Evolutionary conservation across 805 yeast genomes (phyloP), one percentile per base, ranked within the genome.

Genomic region (Metschnikowia lochheadii): DNA sequence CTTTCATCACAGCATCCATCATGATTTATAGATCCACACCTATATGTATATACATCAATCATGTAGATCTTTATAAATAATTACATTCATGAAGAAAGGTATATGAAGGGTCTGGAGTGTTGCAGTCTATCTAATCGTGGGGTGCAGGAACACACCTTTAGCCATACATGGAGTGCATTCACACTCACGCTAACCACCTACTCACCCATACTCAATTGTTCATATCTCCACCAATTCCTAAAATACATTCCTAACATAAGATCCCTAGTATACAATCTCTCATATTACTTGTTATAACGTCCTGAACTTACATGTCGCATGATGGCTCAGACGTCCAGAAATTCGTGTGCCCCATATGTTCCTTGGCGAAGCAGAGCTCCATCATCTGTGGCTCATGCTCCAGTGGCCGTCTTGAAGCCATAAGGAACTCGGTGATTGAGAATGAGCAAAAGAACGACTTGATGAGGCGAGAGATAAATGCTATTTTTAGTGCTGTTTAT

Each of bases 311-410:
- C 15, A 53, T 53, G 56, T 46, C 56, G 43, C 44, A 39, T 13
- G 36, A 46, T 48, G 58, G 33, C 40, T 15, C 29, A 3, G 39
- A 23, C 11, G 41, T 36, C 32, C 44, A 26, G 3, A 35, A 20
- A 34, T 32, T 42, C 15, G 26, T 34, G 6, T 55, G 58, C 43
- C 54, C 58, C 17, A 17, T 52, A 7, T 65, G 69, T 43, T 49
- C 46, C 33, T 56, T 55, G 17, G 18, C 38, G 34, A 49, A 38
- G 36, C 39, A 44, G 13, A 61, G 55, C 6, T 61, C 55, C 46
- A 38, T 64, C n/a, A 42, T 64, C 7, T 67, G 71, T 54, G 54
- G 53, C 17, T 45, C 50, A 1, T 67, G 71, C 41, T 52, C 51
- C 31, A 54, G 57, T 21, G 59, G 54, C 14, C 44, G 52, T 26